Evolutionary conservation across 805 yeast species (phyloP).

Genomic region (Myxozyma mucilagina): DNA sequence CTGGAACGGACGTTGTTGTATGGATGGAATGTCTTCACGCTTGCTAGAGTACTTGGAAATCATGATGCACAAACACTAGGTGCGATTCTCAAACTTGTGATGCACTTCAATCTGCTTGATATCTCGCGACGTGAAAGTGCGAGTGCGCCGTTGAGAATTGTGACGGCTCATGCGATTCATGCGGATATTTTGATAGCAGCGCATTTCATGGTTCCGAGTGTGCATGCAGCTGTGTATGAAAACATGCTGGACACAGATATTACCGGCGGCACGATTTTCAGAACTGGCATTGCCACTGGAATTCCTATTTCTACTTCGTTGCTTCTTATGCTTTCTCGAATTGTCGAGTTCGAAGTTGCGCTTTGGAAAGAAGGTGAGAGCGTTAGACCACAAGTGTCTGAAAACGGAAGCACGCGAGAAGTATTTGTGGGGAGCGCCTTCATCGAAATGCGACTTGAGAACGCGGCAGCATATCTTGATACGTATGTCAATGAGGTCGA

Average conservation of each 20-base stretch:
- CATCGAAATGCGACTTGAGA: slow-evolving; percentile 1
- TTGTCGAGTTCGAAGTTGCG: slow-evolving; percentile 7
- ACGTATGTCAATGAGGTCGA: background rate
- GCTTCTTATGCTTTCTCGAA: slow-evolving; percentile 13
- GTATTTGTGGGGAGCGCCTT: background rate
- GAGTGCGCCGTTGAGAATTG: background rate
- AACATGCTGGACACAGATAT: slow-evolving; percentile 8
- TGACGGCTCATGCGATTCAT: slow-evolving; percentile 11
- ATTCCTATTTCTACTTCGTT: slow-evolving; percentile 18
- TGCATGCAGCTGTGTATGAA: slow-evolving; percentile 12
- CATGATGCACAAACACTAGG: slow-evolving; percentile 1
- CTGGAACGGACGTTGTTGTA: slow-evolving; percentile 15
- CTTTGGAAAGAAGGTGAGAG: slow-evolving; percentile 1
- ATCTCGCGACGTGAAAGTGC: background rate
- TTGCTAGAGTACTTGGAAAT: slow-evolving; percentile 2
- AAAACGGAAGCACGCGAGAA: background rate
- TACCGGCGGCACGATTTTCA: slow-evolving; percentile 6
- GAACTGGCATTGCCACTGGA: slow-evolving; percentile 15
- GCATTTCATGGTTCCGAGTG: background rate
- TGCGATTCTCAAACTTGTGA: slow-evolving; percentile 7
- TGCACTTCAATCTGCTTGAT: slow-evolving; percentile 6
- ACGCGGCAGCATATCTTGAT: slow-evolving; percentile 4
- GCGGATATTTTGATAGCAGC: slow-evolving; percentile 15
- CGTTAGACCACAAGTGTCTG: background rate
- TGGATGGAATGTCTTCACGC: slow-evolving; percentile 23